Percentiles rank a stretch among this genome's conserved stretches.
phyloP scores from a whole-genome alignment of 2,329 filamentous ascomycete genomes.

The Claviceps fusiformis region DNA sequence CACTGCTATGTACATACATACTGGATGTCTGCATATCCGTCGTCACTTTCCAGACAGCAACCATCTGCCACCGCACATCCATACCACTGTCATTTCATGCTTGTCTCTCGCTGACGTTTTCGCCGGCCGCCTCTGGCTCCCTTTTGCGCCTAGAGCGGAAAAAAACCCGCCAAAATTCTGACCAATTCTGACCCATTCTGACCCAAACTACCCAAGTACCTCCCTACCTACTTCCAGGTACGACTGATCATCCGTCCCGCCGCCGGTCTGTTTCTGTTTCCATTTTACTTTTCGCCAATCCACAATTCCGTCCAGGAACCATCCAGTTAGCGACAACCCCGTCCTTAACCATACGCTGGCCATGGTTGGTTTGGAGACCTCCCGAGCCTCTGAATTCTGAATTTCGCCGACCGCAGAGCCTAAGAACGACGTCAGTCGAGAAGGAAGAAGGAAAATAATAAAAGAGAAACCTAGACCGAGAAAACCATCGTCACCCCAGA shows the following conservation, averaged over 20 bases:
- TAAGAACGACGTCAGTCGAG: too few relatives aligned
- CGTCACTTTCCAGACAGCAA: not conserved
- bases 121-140: too few relatives aligned
- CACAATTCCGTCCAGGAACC: not conserved
- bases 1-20: too few relatives aligned
- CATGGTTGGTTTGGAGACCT: not conserved
- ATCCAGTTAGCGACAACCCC: constrained; percentile 3
- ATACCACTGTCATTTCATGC: too few relatives aligned
- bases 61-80: not conserved
- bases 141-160: too few relatives aligned
- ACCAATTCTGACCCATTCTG: too few relatives aligned
- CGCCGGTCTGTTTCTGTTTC: not conserved
- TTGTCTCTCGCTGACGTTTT: too few relatives aligned
- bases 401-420: not conserved
- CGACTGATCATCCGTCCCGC: not conserved
- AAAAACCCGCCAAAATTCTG: too few relatives aligned
- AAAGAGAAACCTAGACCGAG: not conserved
- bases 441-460: not conserved
- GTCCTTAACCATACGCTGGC: too few relatives aligned
- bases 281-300: not conserved
- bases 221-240: too few relatives aligned
- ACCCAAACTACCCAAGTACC: too few relatives aligned
- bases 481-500: not conserved
- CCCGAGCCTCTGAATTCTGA: not conserved
- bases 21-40: too few relatives aligned